Base-by-base conservation (phyloP, 176 grass and related monocot species). In the Puya raimondii region DNA sequence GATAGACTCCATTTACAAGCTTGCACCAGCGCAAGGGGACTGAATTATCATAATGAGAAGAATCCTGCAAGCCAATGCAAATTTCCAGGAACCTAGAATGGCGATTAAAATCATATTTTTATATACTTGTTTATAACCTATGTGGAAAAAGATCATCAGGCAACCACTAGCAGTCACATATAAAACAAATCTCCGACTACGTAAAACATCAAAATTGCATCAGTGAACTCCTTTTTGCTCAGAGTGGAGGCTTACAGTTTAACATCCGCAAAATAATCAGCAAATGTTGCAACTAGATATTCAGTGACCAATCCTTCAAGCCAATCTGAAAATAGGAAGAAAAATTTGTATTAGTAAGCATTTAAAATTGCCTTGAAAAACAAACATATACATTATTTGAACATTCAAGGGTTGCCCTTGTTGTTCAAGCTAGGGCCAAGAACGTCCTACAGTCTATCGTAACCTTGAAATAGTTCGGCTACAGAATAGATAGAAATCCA, bases 241-340 rank as follows among this genome's bases (percentile, higher is more conserved):
- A 49, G 21, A 78, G 67, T 47, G 69, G 65, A 29, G 78, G 83
- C 89, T 91, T 94, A 99, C 95, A 76, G 50, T 94, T 99, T 99
- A 47, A 94, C 88, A 63, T 99, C 87, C 53, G 10, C 87, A 76
- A 91, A 99, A 88, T 99, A 99, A 86, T 99, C 95, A 61, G 79
- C 90, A 83, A 91, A 91, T 17, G 89, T 94, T 13, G 73, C 95
- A 49, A 94, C 85, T 21, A 99, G 85, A 86, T 91, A 99, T 88
- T 99, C 87, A 5, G 95, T 94, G 53, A 99, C 95, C 72, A 83
- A 65, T 79, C 82, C 82, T 1, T 99, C 90, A 18, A 77, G 11
- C 95, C 95, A 99, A 63, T 99, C 95, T 99, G 82, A 76, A 76
- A 48, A 65, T 13, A 72, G 74, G 64, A 50, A 72, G 42, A 65